A percentile compares a stretch with the other conserved stretches of the same genome.
These are phyloP conservation scores for Tricholoma furcatifolium DNA, from an alignment of 768 basidiomycete genomes.

Conservation along the genomic window DNA sequence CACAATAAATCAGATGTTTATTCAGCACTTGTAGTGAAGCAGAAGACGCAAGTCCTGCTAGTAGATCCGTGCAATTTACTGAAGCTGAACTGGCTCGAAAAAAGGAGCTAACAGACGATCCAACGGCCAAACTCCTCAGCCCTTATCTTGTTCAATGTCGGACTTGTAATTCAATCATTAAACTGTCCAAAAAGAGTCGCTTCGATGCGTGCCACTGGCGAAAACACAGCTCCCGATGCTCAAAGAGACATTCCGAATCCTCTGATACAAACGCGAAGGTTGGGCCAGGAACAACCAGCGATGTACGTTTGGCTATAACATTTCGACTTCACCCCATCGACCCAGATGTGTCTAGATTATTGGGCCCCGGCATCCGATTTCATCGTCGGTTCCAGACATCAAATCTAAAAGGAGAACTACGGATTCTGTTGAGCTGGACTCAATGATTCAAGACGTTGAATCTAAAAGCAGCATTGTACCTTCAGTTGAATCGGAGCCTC, in stretches of 20 bases:
- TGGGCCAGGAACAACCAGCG: not conserved
- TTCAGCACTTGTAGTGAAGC: not conserved
- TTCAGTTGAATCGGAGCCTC: not conserved
- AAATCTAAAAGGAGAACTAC: not conserved
- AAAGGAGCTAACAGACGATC: constrained; percentile 50
- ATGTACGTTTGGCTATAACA: constrained; percentile 12
- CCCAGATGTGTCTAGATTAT: constrained; percentile 7
- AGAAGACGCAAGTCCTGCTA: not conserved
- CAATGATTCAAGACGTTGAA: not conserved
- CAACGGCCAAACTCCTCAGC: constrained; percentile 49
- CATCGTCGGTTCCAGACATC: not conserved
- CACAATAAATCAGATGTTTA: not conserved
- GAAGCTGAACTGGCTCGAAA: constrained; percentile 49
- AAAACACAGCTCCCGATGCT: constrained; percentile 60
- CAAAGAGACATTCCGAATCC: constrained; percentile 34
- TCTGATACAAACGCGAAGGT: not conserved
- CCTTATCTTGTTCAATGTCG: constrained; percentile 54
- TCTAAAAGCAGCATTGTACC: not conserved
- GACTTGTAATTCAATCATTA: constrained; percentile 55
- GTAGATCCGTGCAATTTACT: constrained; percentile 21
- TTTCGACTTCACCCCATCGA: constrained; percentile 5
- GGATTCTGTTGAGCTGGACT: not conserved
- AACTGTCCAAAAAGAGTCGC: constrained; percentile 64
- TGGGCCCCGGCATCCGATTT: not conserved
- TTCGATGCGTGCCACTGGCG: constrained; percentile 70